Conservation (phyloP, 495 filamentous ascomycete species). For the Penicillium simplicissimum region DNA sequence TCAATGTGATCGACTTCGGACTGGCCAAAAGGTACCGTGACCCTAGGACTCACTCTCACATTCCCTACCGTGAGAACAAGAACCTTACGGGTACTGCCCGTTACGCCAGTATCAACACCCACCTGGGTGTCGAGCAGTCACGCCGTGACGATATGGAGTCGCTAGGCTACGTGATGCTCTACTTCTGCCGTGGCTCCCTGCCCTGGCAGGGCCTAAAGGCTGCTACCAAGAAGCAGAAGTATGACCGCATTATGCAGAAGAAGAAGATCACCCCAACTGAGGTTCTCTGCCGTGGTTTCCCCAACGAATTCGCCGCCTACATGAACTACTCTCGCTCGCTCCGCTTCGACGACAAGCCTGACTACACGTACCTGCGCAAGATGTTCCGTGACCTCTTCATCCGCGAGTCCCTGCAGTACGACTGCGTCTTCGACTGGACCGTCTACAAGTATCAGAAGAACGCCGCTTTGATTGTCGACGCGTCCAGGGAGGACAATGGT, state of each 20-base stretch:
- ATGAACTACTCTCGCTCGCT: conserved; percentile 99
- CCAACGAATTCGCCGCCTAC: conserved; percentile 99
- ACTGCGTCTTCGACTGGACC: conserved; percentile 99
- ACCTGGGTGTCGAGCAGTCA: conserved; percentile 98
- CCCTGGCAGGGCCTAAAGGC: conserved; percentile 99
- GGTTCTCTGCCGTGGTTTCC: conserved; percentile 97
- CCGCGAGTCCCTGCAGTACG: conserved; percentile 98
- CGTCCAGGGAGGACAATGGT: conserved; percentile 71
- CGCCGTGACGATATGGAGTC: conserved; percentile 99
- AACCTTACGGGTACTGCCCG: conserved; percentile 99
- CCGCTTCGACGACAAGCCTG: conserved; percentile 99
- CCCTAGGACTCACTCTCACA: conserved; percentile 99
- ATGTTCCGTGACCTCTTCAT: conserved; percentile 99
- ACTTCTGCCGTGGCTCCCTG: conserved; percentile 98
- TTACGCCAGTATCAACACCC: conserved; percentile 99
- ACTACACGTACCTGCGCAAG: conserved; percentile 99
- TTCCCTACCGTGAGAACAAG: conserved; percentile 99
- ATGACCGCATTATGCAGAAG: conserved; percentile 99
- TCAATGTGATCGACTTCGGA: conserved; percentile 99
- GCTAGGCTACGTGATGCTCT: conserved; percentile 98
- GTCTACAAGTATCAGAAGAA: conserved; percentile 99
- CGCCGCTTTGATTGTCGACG: conserved; percentile 82
- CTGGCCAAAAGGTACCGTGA: conserved; percentile 99
- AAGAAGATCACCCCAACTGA: conserved; percentile 99
- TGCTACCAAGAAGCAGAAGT: conserved; percentile 99